Evolutionary conservation across 2,329 filamentous ascomycete genomes (phyloP).

Genomic region (Alternaria sp.): DNA sequence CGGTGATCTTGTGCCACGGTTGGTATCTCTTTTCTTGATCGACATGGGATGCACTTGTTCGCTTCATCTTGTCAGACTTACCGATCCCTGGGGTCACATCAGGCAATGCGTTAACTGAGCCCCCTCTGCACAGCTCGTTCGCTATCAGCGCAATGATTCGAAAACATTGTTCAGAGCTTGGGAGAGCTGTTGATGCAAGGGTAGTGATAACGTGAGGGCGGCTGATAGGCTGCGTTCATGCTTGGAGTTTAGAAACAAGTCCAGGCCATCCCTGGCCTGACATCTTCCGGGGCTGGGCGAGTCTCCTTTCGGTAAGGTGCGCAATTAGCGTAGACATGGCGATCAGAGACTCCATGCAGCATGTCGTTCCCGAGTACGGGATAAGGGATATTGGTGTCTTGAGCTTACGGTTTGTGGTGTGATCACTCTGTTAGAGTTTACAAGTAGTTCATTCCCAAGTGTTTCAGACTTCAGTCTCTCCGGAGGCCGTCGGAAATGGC

Average conservation of each 20-base stretch:
- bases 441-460: neutral
- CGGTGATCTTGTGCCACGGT: neutral
- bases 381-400: neutral
- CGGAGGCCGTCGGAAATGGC: neutral
- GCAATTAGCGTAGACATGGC: constrained; percentile 2
- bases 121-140: neutral
- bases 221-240: constrained; percentile 21
- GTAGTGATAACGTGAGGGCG: constrained; percentile 21
- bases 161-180: constrained; percentile 14
- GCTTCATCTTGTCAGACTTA: neutral
- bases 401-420: neutral
- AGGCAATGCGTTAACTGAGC: neutral
- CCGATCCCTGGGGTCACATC: neutral
- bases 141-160: constrained; percentile 19
- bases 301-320: constrained; percentile 2
- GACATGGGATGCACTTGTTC: neutral
- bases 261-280: constrained; percentile 5
- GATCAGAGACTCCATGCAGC: constrained; percentile 9
- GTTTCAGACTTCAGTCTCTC: neutral
- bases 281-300: neutral
- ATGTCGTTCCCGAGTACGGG: neutral
- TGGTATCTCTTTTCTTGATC: neutral
- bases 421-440: neutral
- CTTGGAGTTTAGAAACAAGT: constrained; percentile 4
- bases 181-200: constrained; percentile 8